Evolutionary conservation across 1,284 basidiomycete species (phyloP).

Genomic region (Amylostereum areolatum): DNA sequence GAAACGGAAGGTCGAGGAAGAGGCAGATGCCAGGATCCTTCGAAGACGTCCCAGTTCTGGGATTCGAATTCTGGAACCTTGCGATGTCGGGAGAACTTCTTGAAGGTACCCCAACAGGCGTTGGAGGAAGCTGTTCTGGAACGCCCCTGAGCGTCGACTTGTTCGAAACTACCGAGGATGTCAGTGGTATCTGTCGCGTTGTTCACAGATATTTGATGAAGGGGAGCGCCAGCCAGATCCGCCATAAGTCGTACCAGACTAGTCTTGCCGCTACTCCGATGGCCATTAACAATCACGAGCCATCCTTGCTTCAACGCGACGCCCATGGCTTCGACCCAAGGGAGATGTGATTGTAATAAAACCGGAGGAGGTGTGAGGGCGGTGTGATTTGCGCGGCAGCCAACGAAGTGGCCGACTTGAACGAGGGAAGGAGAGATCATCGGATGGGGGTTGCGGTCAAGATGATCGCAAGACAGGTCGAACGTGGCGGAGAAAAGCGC

Average conservation of each 20-base stretch:
- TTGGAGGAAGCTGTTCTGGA: slow-evolving; percentile 32
- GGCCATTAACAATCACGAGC: slow-evolving; percentile 86
- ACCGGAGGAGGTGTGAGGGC: slow-evolving; percentile 27
- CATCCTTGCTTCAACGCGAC: slow-evolving; percentile 76
- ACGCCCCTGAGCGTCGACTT: slow-evolving; percentile 55
- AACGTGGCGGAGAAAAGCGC: slow-evolving; percentile 64
- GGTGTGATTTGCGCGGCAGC: slow-evolving; percentile 39
- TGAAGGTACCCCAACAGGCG: slow-evolving; percentile 35
- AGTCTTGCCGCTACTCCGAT: slow-evolving; percentile 77
- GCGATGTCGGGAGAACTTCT: slow-evolving; percentile 28
- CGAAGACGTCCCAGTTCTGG: slow-evolving; percentile 13
- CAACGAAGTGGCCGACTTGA: slow-evolving; percentile 68
- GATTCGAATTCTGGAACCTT: slow-evolving; percentile 25
- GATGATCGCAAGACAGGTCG: slow-evolving; percentile 24
- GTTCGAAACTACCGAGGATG: slow-evolving; percentile 94
- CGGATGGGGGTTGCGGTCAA: slow-evolving; percentile 38
- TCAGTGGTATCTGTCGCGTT: slow-evolving; percentile 91
- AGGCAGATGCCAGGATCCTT: background rate
- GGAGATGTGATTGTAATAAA: slow-evolving; percentile 61
- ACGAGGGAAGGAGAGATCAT: slow-evolving; percentile 47
- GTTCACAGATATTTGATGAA: slow-evolving; percentile 80
- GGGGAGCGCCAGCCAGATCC: slow-evolving; percentile 56
- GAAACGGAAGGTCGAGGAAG: too few species aligned
- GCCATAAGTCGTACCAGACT: slow-evolving; percentile 71
- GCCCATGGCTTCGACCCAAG: slow-evolving; percentile 72